These are phyloP conservation scores for Plicaturopsis crispa DNA, from an alignment of 768 basidiomycete species.

Conservation along the genomic window DNA sequence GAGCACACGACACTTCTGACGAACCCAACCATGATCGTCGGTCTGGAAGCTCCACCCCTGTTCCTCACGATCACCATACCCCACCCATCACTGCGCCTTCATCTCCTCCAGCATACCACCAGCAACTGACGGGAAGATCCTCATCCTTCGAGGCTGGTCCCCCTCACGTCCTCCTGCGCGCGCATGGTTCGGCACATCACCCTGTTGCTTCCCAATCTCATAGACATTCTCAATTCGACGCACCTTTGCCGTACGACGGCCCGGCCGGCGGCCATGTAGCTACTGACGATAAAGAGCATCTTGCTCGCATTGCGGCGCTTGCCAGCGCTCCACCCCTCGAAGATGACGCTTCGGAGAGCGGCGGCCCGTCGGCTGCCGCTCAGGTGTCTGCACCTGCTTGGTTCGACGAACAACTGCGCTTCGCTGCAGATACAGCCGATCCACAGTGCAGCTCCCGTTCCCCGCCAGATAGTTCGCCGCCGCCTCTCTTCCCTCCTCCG, in stretches of 20 bases:
- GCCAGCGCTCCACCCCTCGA: slow-evolving; percentile 43
- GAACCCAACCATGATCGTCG: slow-evolving; percentile 2
- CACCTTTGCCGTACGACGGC: slow-evolving; percentile 17
- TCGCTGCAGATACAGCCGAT: slow-evolving; percentile 15
- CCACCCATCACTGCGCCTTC: slow-evolving; percentile 7
- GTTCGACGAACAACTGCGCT: slow-evolving; percentile 41
- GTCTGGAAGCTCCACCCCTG: not conserved
- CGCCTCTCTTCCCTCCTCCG: slow-evolving; percentile 22
- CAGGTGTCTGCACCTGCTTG: slow-evolving; percentile 44
- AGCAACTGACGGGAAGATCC: too few relatives aligned
- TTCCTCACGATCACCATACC: slow-evolving; percentile 8
- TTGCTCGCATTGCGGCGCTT: slow-evolving; percentile 42
- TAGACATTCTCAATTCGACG: slow-evolving; percentile 2
- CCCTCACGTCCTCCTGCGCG: slow-evolving; percentile 10
- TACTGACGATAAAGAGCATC: slow-evolving; percentile 54
- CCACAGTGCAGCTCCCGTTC: not conserved
- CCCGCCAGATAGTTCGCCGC: slow-evolving; percentile 16
- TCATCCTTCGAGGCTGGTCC: too few relatives aligned
- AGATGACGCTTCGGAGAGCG: slow-evolving; percentile 12
- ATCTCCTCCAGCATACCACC: slow-evolving; percentile 40
- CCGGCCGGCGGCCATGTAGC: slow-evolving; percentile 48
- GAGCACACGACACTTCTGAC: slow-evolving; percentile 5
- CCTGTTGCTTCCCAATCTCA: slow-evolving; percentile 6
- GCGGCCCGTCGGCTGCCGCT: slow-evolving; percentile 9
- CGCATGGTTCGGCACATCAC: slow-evolving; percentile 5